Base-by-base conservation (phyloP, 805 yeast genomes). In the Starmera quercuum region DNA sequence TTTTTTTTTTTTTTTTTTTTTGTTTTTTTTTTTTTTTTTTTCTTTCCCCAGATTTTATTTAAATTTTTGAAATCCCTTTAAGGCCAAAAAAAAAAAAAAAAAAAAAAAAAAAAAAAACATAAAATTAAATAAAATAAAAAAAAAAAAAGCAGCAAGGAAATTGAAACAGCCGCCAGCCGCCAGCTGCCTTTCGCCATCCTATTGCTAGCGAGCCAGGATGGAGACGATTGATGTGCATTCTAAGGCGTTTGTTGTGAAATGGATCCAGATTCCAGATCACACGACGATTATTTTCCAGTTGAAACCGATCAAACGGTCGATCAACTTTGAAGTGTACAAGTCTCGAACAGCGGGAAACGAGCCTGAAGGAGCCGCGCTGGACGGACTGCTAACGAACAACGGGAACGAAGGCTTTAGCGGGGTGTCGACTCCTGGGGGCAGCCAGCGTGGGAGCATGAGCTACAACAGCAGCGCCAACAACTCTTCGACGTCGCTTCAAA, bases 211-310 rank as follows among this genome's bases (percentile, higher is more conserved):
- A 3, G 14, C 13, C 12, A 17, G 15, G 11, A 84, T 87, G 96
- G 97, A 90, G 58, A 78, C 87, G 2, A 71, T 92, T 31, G 97
- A 90, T 58, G 76, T 92, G 17, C 95, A 88, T 47, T 78, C 94
- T 32, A 83, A 85, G 56, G 82, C 92, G 37, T 90, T 84, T 50
- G 75, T 87, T 41, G 83, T 88, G 49, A 85, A 90, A 47, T 92
- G 97, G 97, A 77, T 88, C 35, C 73, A 77, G 41, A 83, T 83
- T 6, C 81, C 83, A 0, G 81, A 75, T 26, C 71, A 76, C 38
- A 71, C 79, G 20, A 55, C 66, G 14, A 71, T 90, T 29, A 73
- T 73, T 40, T 90, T 92, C 83, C 88, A 82, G 51, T 68, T 87
- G 33, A 80, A 78, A 47, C 97, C 97, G 2, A 55, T 80, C 41